Base-by-base conservation (phyloP, 2,329 filamentous ascomycete genomes). In the Tympanopsis confertula region DNA sequence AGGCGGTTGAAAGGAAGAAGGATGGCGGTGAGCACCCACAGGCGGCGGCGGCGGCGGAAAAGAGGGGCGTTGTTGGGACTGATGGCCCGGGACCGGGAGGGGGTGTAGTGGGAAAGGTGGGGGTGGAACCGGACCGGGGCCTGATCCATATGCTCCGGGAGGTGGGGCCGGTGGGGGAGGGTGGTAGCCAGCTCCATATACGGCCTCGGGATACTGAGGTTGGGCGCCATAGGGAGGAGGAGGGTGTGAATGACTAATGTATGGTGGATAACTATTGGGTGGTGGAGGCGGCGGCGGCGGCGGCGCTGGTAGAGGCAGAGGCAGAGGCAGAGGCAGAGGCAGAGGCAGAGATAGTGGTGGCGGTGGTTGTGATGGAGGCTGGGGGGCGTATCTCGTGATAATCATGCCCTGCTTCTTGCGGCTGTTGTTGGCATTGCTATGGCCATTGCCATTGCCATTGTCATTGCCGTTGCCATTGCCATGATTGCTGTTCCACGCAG, bases 171-270 rank as follows among this genome's bases (percentile, higher is more conserved):
- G n/a, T n/a, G n/a, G n/a, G n/a, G n/a, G n/a, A n/a, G n/a, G n/a
- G n/a, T n/a, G n/a, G n/a, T n/a, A n/a, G n/a, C n/a, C n/a, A n/a
- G n/a, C n/a, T n/a, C n/a, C n/a, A n/a, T n/a, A n/a, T n/a, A n/a
- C n/a, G n/a, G 33, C 37, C 36, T 45, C 49, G 3, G 43, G 38
- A 15, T 42, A 47, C 10, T 42, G 43, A 35, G 47, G 46, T n/a
- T 42, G 38, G 10, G 26, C 37, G 5, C 41, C 38, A 19, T 40
- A 44, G 5, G 43, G 43, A 39, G 45, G 46, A 14, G 48, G 48
- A 28, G 44, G 43, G 7, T 40, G 37, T 10, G 38, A 35, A 13
- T 41, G 19, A 44, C 5, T 35, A 20, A 19, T 37, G 33, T 4
- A 36, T 41, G n/a, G 30, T 4, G 43, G 32, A 13, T n/a, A 26